Evolutionary conservation across 1,284 basidiomycete species (phyloP).

Genomic region (Serendipita sp.): DNA sequence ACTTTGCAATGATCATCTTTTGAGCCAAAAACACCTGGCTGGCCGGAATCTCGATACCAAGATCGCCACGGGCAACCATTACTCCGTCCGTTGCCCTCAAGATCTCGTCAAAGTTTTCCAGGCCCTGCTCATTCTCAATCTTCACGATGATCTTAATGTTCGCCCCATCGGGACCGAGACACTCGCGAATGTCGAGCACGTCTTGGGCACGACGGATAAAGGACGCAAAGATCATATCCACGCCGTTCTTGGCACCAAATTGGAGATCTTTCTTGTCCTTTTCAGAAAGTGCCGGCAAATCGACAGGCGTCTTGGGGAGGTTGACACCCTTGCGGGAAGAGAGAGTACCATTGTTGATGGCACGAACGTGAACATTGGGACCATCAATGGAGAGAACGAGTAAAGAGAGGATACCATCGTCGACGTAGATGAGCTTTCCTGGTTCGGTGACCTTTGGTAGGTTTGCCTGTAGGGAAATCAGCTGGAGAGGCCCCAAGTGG

Average conservation of each 20-base stretch:
- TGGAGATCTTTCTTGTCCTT: conserved; percentile 94
- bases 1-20: conserved; percentile 99
- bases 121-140: conserved; percentile 97
- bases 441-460: conserved; percentile 89
- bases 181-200: conserved; percentile 79
- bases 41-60: conserved; percentile 96
- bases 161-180: conserved; percentile 83
- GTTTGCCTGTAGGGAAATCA: conserved; percentile 45
- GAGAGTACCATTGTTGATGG: conserved; percentile 85
- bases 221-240: conserved; percentile 98
- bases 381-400: conserved; percentile 82
- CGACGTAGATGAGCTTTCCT: conserved; percentile 93
- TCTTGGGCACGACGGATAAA: conserved; percentile 91
- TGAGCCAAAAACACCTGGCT: conserved; percentile 96
- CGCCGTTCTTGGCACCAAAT: conserved; percentile 94
- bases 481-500: background rate
- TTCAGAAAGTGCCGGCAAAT: conserved; percentile 92
- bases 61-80: conserved; percentile 96
- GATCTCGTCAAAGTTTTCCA: conserved; percentile 96
- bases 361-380: conserved; percentile 68
- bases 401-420: conserved; percentile 93
- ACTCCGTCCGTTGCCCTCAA: conserved; percentile 86
- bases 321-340: conserved; percentile 99
- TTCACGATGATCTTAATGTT: conserved; percentile 97
- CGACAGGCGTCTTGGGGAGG: conserved; percentile 94